phyloP scores from a whole-genome alignment of 306 rosid species.

The Medicago lupulina region DNA sequence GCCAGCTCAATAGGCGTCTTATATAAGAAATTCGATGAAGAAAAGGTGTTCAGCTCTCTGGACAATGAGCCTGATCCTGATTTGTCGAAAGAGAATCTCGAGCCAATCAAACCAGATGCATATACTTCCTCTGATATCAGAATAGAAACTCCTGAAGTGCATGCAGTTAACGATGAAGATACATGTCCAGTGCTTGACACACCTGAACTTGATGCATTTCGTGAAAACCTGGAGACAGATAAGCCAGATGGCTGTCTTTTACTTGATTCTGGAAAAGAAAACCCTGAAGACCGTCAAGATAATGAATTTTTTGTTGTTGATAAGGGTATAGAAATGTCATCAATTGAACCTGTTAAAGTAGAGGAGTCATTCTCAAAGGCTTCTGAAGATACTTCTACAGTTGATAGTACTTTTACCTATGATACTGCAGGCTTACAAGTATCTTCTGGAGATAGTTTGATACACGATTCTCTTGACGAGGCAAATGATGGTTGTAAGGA shows the following conservation, averaged over 20 bases:
- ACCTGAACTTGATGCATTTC: conserved; percentile 48
- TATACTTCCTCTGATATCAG: conserved; percentile 47
- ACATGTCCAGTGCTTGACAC: conserved; percentile 46
- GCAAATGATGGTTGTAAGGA: conserved; percentile 46
- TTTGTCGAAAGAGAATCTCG: conserved; percentile 51
- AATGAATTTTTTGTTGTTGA: conserved; percentile 65
- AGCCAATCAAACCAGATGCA: conserved; percentile 48
- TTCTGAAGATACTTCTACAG: conserved; percentile 53
- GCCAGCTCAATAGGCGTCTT: conserved; percentile 69
- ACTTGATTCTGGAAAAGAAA: conserved; percentile 49
- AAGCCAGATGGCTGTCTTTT: conserved; percentile 40
- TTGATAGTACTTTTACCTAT: conserved; percentile 32
- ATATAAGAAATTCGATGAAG: conserved; percentile 73
- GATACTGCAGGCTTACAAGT: conserved; percentile 46
- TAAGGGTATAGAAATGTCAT: conserved; percentile 63
- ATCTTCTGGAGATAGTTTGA: conserved; percentile 47
- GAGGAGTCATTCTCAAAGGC: conserved; percentile 47
- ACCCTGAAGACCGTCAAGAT: conserved; percentile 54
- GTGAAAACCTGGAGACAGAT: conserved; percentile 51
- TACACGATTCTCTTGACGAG: conserved; percentile 44
- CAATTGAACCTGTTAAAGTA: conserved; percentile 46
- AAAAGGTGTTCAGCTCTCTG: conserved; percentile 40
- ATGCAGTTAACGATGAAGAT: conserved; percentile 46
- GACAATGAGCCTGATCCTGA: conserved; percentile 46
- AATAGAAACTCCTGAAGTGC: conserved; percentile 45